phyloP scores from a whole-genome alignment of 306 rosid species.

The Trichosanthes truncata region DNA sequence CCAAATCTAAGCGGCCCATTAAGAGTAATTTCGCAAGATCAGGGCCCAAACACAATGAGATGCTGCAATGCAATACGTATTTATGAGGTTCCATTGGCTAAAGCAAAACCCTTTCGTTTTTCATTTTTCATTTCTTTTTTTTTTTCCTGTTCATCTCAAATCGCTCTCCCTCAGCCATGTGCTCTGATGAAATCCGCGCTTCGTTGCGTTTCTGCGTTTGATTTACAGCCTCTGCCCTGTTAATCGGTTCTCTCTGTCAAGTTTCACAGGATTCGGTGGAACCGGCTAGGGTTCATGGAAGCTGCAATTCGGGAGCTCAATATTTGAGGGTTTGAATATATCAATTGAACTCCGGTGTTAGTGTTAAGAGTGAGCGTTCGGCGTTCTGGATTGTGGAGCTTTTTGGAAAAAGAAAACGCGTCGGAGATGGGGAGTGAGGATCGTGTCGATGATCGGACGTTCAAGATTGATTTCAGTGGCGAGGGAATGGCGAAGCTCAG shows the following conservation, averaged over 20 bases:
- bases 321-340: not conserved
- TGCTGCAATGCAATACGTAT: not conserved
- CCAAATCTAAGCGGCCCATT: not conserved
- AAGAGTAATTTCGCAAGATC: not conserved
- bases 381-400: not conserved
- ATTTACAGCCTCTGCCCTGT: not conserved
- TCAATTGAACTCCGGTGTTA: not conserved
- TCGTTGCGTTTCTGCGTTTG: not conserved
- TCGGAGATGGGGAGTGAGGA: slow-evolving; percentile 71
- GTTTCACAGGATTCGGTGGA: not conserved
- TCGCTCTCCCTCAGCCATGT: not conserved
- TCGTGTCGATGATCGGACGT: slow-evolving; percentile 46
- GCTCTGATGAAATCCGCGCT: not conserved
- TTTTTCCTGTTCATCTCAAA: not conserved
- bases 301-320: not conserved
- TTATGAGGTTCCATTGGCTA: not conserved
- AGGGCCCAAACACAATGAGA: not conserved
- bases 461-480: slow-evolving; percentile 44
- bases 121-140: not conserved
- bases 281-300: slow-evolving; percentile 11
- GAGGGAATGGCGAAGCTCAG: slow-evolving; percentile 50
- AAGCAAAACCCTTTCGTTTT: not conserved
- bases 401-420: not conserved
- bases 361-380: not conserved
- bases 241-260: not conserved